phyloP scores from a whole-genome alignment of 2,329 filamentous ascomycete species.

The Massarina eburnea region DNA sequence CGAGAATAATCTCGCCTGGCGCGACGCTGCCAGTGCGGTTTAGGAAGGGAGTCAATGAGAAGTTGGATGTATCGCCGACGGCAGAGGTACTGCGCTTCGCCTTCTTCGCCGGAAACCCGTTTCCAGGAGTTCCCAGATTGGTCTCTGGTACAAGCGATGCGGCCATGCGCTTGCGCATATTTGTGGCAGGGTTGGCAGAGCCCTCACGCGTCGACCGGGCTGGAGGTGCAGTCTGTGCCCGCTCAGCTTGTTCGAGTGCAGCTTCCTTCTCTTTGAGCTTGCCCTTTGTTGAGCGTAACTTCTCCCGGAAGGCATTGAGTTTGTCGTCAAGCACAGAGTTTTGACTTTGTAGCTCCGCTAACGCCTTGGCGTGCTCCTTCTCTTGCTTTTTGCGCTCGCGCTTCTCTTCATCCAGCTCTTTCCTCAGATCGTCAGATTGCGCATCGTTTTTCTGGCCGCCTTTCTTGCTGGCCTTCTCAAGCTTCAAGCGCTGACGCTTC shows the following conservation, averaged over 20 bases:
- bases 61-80: conserved; percentile 83
- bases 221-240: conserved; percentile 44
- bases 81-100: conserved; percentile 55
- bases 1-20: conserved; percentile 47
- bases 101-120: conserved; percentile 50
- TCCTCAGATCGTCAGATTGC: conserved; percentile 51
- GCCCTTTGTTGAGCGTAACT: conserved; percentile 69
- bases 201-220: conserved; percentile 26
- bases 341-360: conserved; percentile 63
- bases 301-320: conserved; percentile 68
- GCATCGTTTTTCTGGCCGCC: conserved; percentile 44
- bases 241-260: conserved; percentile 49
- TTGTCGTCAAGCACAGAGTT: conserved; percentile 70
- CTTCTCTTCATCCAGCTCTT: conserved; percentile 54
- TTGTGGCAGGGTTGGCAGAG: conserved; percentile 42
- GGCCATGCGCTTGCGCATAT: conserved; percentile 45
- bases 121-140: conserved; percentile 52
- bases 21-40: conserved; percentile 68
- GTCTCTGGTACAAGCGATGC: conserved; percentile 51
- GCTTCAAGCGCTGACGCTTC: conserved; percentile 28
- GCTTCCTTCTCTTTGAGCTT: conserved; percentile 68
- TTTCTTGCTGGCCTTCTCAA: conserved; percentile 42
- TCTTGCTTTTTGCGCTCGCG: conserved; percentile 56
- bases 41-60: conserved; percentile 92
- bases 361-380: conserved; percentile 56